A percentile compares a stretch with the other conserved stretches of the same genome.
These are phyloP conservation scores for Lolium rigidum DNA, from an alignment of 176 grass and related monocot species.

Conservation along the genomic window DNA sequence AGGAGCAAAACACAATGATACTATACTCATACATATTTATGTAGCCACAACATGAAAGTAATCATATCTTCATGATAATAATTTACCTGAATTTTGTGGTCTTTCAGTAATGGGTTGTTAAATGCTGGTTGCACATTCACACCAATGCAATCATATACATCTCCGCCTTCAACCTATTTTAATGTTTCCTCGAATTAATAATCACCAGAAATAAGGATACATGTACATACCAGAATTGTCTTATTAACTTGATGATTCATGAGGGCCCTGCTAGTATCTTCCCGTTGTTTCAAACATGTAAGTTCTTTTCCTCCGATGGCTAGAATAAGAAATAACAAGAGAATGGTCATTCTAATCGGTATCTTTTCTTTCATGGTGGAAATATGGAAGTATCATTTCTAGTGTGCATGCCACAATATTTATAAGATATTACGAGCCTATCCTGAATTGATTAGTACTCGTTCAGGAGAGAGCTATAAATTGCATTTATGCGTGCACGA, in stretches of 20 bases:
- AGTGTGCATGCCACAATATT: neutral
- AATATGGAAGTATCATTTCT: neutral
- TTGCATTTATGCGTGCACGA: too few relatives aligned
- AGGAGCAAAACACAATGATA: neutral
- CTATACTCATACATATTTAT: neutral
- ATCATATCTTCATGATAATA: neutral
- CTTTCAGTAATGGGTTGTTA: constrained; percentile 8
- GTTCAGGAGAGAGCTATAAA: neutral
- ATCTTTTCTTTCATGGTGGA: neutral
- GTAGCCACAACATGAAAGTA: neutral
- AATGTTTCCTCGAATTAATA: neutral
- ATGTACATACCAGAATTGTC: neutral
- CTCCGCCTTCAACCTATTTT: neutral
- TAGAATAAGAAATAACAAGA: neutral
- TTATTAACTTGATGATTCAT: neutral
- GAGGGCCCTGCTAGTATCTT: neutral
- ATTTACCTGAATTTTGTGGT: constrained; percentile 10
- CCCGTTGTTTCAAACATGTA: neutral
- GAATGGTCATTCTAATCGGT: neutral
- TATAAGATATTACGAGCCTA: neutral
- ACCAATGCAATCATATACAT: constrained; percentile 9
- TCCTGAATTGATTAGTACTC: neutral
- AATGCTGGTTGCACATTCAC: neutral
- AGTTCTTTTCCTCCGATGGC: neutral
- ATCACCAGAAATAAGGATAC: neutral